Percentiles rank a stretch among this genome's conserved stretches.
phyloP scores from a whole-genome alignment of 1,284 basidiomycete species.

The Rhodotorula mucilaginosa region DNA sequence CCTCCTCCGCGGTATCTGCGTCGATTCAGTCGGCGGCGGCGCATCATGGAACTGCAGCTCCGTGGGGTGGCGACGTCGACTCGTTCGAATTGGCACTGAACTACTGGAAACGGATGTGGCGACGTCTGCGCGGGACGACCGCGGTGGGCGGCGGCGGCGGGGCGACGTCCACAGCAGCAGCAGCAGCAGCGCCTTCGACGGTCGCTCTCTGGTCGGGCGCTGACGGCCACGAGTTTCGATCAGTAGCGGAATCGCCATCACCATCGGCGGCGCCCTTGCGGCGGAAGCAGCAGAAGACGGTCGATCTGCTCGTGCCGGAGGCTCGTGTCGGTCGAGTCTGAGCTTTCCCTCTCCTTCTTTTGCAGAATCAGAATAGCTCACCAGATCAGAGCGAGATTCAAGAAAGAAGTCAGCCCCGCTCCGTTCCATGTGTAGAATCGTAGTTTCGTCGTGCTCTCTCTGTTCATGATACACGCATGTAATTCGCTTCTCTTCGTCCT shows the following conservation, averaged over 20 bases:
- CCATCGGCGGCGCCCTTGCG: background rate
- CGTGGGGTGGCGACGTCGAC: constrained; percentile 22
- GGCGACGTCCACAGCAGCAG: background rate
- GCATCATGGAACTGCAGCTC: too few relatives aligned
- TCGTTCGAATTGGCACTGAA: constrained; percentile 15
- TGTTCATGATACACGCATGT: too few relatives aligned
- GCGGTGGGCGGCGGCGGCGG: background rate
- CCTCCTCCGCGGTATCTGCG: background rate
- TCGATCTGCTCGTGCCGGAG: background rate
- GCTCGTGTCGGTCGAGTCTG: background rate
- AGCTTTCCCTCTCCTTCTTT: too few relatives aligned
- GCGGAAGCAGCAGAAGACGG: background rate
- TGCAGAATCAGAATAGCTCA: too few relatives aligned
- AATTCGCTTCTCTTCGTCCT: too few relatives aligned
- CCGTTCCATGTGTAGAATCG: too few relatives aligned
- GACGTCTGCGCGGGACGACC: background rate
- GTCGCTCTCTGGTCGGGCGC: too few relatives aligned
- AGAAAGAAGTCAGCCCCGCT: too few relatives aligned
- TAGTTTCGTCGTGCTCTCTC: too few relatives aligned
- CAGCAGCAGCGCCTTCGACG: too few relatives aligned
- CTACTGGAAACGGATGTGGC: constrained; percentile 13
- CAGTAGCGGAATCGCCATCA: background rate
- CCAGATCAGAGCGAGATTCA: too few relatives aligned
- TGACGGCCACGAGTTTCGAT: background rate
- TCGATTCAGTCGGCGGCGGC: too few relatives aligned